phyloP scores from a whole-genome alignment of 345 rosid species.

The Zanthoxylum bungeanum region DNA sequence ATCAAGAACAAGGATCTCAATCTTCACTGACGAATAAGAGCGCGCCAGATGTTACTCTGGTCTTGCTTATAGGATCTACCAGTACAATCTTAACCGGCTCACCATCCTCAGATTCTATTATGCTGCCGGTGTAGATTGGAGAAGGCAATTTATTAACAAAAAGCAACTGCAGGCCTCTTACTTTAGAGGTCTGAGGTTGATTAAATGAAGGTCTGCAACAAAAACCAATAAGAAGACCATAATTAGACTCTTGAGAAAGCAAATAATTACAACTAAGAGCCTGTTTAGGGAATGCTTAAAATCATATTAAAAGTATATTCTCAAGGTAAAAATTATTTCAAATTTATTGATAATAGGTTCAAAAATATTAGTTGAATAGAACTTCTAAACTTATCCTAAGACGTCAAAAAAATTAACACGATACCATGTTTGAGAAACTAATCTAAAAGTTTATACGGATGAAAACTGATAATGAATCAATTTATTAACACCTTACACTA shows the following conservation, averaged over 20 bases:
- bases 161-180: constrained; percentile 35
- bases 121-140: constrained; percentile 59
- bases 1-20: constrained; percentile 57
- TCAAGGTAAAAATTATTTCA: no score
- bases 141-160: constrained; percentile 36
- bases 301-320: no score
- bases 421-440: neutral
- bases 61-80: constrained; percentile 37
- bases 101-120: constrained; percentile 43
- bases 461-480: no score
- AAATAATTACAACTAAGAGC: no score
- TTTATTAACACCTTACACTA: constrained; percentile 36
- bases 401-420: neutral
- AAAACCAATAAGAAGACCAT: neutral
- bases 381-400: no score
- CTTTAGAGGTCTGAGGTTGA: constrained; percentile 30
- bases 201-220: constrained; percentile 24
- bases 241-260: neutral
- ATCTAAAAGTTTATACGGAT: neutral
- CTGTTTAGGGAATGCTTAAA: no score
- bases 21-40: constrained; percentile 45
- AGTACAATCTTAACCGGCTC: constrained; percentile 40
- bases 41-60: constrained; percentile 35
- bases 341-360: no score
- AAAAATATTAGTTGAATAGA: no score